Evolutionary conservation across 1,284 basidiomycete species (phyloP), one percentile per base, ranked within the genome.

Genomic region (Spongispora temasekensis): DNA sequence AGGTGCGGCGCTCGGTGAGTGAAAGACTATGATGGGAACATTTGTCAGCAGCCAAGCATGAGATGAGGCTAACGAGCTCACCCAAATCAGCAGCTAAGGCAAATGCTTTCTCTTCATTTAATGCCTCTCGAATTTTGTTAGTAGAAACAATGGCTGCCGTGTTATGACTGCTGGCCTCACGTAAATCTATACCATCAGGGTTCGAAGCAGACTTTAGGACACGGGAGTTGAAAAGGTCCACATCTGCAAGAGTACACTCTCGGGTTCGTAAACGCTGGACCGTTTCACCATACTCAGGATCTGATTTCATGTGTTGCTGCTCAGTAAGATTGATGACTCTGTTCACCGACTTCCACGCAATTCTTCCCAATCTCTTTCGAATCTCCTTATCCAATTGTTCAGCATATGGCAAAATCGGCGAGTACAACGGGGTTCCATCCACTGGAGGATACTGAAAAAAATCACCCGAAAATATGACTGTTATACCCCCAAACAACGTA

Each of bases 321-420:
- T 76, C 68, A 2, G 27, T 60, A 0, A 76, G 53, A 13, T 64
- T 59, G 2, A 77, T 59, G 0, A 74, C 68, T 1, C 55, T 61
- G 52, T 70, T 64, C 1, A 77, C 53, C 0, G 55, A 59, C 32
- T 72, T 71, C 72, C 75, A 77, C 2, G 73, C 71, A n/a, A 75
- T n/a, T 17, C 65, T 21, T 19, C 64, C 50, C 10, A 52, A 23
- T 19, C 50, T 8, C 50, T 52, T 65, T 13, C 28, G 2, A 1
- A 72, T 55, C n/a, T 69, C 66, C 0, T 54, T 32, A 10, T 67
- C 57, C 8, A 61, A 55, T 4, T 34, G 13, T 0, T 56, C 32
- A 7, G 60, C 55, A 40, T 65, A 59, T 2, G 23, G 19, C 19
- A 32, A 44, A 17, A 76, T 71, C 0, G 68, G 68, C 1, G 48